These are phyloP conservation scores for Saksenaea oblongispora DNA, from an alignment of 371 early-diverging fungal genomes.

Conservation along the genomic window DNA sequence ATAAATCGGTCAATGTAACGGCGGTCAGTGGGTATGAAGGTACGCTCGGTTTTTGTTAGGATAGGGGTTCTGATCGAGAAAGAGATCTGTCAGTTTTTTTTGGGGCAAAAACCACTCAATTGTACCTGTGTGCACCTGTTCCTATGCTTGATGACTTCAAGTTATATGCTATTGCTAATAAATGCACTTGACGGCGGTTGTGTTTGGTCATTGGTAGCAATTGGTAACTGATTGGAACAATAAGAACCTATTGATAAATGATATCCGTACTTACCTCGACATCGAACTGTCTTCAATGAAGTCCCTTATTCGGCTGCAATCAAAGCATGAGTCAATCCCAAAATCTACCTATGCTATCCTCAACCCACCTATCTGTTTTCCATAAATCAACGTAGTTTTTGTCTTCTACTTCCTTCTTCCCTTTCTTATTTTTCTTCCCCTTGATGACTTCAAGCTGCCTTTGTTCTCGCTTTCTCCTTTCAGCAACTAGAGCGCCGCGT, in stretches of 20 bases:
- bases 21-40: constrained; percentile 51
- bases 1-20: constrained; percentile 49
- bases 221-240: constrained; percentile 30
- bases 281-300: constrained; percentile 41
- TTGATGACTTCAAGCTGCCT: constrained; percentile 8
- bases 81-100: background rate
- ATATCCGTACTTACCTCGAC: constrained; percentile 22
- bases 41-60: constrained; percentile 53
- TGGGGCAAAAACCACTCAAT: background rate
- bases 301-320: constrained; percentile 33
- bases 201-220: constrained; percentile 57
- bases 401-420: constrained; percentile 10
- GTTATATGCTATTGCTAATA: constrained; percentile 53
- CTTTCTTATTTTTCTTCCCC: constrained; percentile 11
- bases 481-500: background rate
- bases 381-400: constrained; percentile 13
- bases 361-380: constrained; percentile 25
- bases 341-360: background rate
- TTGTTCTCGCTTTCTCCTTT: constrained; percentile 5
- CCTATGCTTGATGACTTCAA: constrained; percentile 54
- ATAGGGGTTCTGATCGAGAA: constrained; percentile 32
- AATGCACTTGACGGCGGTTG: constrained; percentile 52
- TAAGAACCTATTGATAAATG: background rate
- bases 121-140: constrained; percentile 35
- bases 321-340: background rate